Base-by-base conservation (phyloP, 768 basidiomycete genomes). In the Mycena venus region DNA sequence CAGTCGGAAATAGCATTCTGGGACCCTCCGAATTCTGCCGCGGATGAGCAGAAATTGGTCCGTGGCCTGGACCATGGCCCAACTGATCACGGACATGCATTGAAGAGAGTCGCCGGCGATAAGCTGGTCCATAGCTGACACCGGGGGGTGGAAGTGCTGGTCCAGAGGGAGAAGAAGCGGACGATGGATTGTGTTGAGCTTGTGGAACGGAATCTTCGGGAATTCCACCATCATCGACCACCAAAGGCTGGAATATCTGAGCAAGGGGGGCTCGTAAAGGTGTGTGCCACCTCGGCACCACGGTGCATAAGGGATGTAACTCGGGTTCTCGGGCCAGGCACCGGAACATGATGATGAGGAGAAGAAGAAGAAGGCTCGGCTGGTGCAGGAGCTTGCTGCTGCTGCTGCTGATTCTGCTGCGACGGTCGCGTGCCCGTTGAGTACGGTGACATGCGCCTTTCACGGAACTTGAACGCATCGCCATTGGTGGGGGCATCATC, bases 211-310 rank as follows among this genome's bases (percentile, higher is more conserved):
- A 70, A 17, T 85, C 83, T 68, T 86, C 85, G 2, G 79, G 78
- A 10, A 84, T 82, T 23, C 86, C 82, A 2, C 68, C 72, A 70
- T 90, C 89, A 62, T 91, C 90, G 19, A 93, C 83, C 8, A 91
- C 65, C 23, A 95, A 74, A 15, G 94, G 93, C 68, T 92, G 92
- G 80, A 90, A 96, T 17, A 94, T 85, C 79, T 94, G 93, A 2
- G 93, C 93, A 4, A 96, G 86, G 19, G n/a, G 95, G 94, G 78
- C 92, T 93, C 11, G 85, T 79, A 34, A 85, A 84, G 60, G 82
- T 86, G 21, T 88, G 87, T 2, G 82, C 76, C 21, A 78, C 73
- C 23, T 87, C 86, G 5, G 79, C 77, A 23, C 83, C 83, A 23
- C 85, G 87, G 42, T 78, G 82, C 59, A 90, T 72, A 6, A 87